phyloP scores from a whole-genome alignment of 208 protist genomes.

The Spongospora subterranea region DNA sequence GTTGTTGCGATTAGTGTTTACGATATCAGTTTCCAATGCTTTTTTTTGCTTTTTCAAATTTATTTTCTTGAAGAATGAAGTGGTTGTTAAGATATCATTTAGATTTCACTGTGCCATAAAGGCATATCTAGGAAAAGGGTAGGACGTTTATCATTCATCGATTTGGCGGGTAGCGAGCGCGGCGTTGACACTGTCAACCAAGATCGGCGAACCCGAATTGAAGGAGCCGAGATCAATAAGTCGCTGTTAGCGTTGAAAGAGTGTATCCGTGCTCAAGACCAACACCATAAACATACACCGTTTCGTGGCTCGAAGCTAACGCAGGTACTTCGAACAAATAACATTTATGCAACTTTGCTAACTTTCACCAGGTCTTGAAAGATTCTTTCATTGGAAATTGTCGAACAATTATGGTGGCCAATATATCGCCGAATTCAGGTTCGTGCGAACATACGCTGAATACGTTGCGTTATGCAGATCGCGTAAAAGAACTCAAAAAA shows the following conservation, averaged over 20 bases:
- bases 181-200: constrained; percentile 88
- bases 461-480: constrained; percentile 95
- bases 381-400: constrained; percentile 94
- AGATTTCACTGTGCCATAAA: constrained; percentile 50
- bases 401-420: constrained; percentile 77
- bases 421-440: constrained; percentile 83
- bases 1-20: no score
- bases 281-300: constrained; percentile 91
- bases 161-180: constrained; percentile 97
- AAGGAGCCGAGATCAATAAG: constrained; percentile 94
- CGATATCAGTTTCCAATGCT: no score
- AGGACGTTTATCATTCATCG: constrained; percentile 94
- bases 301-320: constrained; percentile 97
- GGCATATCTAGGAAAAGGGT: constrained; percentile 21
- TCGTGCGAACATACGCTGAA: constrained; percentile 96
- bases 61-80: no score
- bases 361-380: constrained; percentile 73
- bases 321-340: constrained; percentile 75
- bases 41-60: no score
- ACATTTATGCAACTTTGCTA: neutral
- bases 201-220: constrained; percentile 85
- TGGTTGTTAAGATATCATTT: no score
- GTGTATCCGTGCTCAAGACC: constrained; percentile 92
- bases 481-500: constrained; percentile 86
- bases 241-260: constrained; percentile 90